Base-by-base conservation (phyloP, 179 eudicot genomes). In the Monotropa hypopitys region DNA sequence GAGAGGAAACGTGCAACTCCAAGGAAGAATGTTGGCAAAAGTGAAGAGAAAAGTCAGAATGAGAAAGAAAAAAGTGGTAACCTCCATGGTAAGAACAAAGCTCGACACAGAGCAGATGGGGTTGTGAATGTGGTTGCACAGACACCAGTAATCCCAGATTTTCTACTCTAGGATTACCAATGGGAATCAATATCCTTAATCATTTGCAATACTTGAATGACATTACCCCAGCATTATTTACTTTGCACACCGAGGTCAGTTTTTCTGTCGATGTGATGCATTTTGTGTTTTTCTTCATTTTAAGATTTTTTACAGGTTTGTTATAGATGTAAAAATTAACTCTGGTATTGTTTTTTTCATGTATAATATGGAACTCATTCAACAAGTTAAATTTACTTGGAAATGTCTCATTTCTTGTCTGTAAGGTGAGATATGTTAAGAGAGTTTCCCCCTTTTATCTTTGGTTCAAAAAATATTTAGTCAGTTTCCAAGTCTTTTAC, bases 91-190 rank as follows among this genome's bases (percentile, higher is more conserved):
- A 86, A 77, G 79, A 90, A 85, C 77, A 93, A 86, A 78, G 80
- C 74, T 51, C 80, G 87, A 43, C 85, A 81, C 57, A 84, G 86
- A 76, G 82, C 85, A 42, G 89, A 83, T 32, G 88, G 83, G 51
- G 81, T 43, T 49, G 54, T 81, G 16, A 62, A 79, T 74, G 80
- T 75, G 75, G 86, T 70, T 81, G 81, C 83, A 74, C 87, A 86
- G 70, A 77, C 85, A 74, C 77, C 86, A 43, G 85, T 85, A 51
- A 88, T 94, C 56, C 97, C 94, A 28, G 98, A 92, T 82, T 92
- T 87, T 78, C 90, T 92, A 72, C 80, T 94, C 77, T 94, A 89
- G 88, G 75, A 59, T 73, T 49, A 54, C 54, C 23, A 7, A 38
- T n/a, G 45, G 47, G 49, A 50, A 18, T 33, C 59, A 47, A 46